Evolutionary conservation across 805 yeast species (phyloP).

Genomic region (Metschnikowia vanudenii): DNA sequence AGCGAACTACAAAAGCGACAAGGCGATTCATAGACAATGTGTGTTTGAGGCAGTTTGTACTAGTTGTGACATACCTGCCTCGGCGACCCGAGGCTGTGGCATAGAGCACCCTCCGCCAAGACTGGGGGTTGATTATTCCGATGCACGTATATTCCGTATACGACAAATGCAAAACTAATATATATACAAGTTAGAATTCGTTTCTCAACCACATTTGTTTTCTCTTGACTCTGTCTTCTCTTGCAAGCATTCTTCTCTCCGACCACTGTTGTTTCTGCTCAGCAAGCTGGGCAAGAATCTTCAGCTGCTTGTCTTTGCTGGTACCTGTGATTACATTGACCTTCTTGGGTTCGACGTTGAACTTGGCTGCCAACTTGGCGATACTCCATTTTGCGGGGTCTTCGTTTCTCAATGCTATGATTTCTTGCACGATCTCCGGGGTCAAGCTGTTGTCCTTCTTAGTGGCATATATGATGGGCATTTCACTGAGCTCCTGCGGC

Average conservation of each 20-base stretch:
- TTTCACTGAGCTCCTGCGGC: slow-evolving; percentile 33
- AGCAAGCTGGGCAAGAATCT: slow-evolving; percentile 48
- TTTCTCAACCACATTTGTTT: slow-evolving; percentile 62
- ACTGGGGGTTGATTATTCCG: neutral
- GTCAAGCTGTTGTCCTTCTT: slow-evolving; percentile 50
- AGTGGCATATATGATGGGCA: slow-evolving; percentile 42
- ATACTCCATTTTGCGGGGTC: slow-evolving; percentile 68
- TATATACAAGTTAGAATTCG: slow-evolving; percentile 34
- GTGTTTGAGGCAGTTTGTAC: too few species aligned
- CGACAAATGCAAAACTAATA: slow-evolving; percentile 9
- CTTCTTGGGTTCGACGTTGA: slow-evolving; percentile 44
- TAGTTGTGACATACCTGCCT: neutral
- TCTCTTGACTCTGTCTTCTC: slow-evolving; percentile 59
- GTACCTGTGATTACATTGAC: slow-evolving; percentile 45
- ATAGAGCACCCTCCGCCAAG: neutral
- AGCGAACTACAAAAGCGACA: slow-evolving; percentile 8
- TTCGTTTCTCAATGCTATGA: slow-evolving; percentile 49
- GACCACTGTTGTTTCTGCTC: slow-evolving; percentile 51
- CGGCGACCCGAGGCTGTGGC: neutral
- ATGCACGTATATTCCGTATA: slow-evolving; percentile 6
- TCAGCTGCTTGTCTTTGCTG: slow-evolving; percentile 37
- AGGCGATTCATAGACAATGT: neutral
- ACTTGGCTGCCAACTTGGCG: slow-evolving; percentile 58
- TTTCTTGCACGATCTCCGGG: slow-evolving; percentile 56
- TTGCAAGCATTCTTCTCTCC: slow-evolving; percentile 45